Evolutionary conservation across 768 basidiomycete genomes (phyloP).

Genomic region (Pisolithus marmoratus): DNA sequence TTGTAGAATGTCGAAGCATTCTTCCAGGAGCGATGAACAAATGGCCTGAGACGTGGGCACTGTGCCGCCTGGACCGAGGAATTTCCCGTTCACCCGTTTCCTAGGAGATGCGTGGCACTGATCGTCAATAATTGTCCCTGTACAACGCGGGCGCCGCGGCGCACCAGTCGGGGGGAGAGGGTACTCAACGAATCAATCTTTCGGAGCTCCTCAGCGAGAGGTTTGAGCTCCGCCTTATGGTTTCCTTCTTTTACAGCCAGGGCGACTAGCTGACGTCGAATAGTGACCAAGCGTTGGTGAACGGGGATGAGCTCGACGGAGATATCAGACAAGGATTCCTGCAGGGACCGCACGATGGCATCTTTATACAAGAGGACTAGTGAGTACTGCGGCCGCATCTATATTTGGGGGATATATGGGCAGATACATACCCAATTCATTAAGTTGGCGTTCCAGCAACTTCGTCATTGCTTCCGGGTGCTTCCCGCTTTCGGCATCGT

Average conservation of each 20-base stretch:
- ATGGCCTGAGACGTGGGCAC: constrained; percentile 91
- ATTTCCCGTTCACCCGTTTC: constrained; percentile 93
- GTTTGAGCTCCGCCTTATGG: constrained; percentile 83
- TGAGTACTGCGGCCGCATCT: constrained; percentile 1
- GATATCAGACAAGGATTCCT: constrained; percentile 80
- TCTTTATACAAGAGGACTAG: constrained; percentile 39
- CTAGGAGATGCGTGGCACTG: constrained; percentile 31
- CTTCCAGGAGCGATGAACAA: constrained; percentile 88
- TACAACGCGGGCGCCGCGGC: constrained; percentile 9
- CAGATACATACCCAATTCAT: constrained; percentile 74
- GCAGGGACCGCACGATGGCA: constrained; percentile 67
- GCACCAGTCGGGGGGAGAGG: constrained; percentile 21
- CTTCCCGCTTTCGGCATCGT: constrained; percentile 74
- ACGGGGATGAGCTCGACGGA: constrained; percentile 87
- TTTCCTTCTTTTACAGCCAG: constrained; percentile 85
- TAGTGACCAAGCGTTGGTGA: constrained; percentile 81
- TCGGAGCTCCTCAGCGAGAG: constrained; percentile 85
- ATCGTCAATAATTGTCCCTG: constrained; percentile 9
- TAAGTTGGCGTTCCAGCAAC: constrained; percentile 84
- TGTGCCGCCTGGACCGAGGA: constrained; percentile 83
- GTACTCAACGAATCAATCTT: constrained; percentile 93
- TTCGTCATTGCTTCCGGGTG: constrained; percentile 85
- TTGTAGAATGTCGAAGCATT: constrained; percentile 92
- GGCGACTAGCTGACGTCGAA: constrained; percentile 84
- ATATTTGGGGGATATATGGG: constrained; percentile 6